phyloP scores from a whole-genome alignment of 257 asterid genomes.

The Lithospermum erythrorhizon region DNA sequence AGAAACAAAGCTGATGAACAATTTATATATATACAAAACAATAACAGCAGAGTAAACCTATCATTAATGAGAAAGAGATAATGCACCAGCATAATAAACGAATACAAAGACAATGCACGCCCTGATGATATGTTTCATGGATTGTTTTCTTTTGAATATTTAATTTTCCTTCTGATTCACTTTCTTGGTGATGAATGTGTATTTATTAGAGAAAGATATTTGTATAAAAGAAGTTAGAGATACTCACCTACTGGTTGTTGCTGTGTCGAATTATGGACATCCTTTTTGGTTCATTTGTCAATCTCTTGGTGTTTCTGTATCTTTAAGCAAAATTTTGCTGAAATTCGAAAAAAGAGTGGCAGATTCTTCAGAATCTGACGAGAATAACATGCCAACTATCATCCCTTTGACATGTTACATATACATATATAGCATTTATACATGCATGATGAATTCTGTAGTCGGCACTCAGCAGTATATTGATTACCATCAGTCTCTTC shows the following conservation, averaged over 20 bases:
- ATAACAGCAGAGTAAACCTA: neutral
- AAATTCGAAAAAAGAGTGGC: too few species aligned
- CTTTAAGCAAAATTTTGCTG: too few species aligned
- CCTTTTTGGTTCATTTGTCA: too few species aligned
- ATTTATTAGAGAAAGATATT: slow-evolving; percentile 5
- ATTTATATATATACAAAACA: neutral
- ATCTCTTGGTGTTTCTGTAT: too few species aligned
- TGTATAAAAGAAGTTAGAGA: neutral
- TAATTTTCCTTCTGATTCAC: neutral
- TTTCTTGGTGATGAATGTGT: neutral
- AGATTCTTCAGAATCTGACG: too few species aligned
- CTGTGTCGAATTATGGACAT: neutral
- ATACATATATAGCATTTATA: too few species aligned
- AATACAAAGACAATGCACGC: slow-evolving; percentile 23
- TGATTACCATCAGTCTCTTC: too few species aligned
- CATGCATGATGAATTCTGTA: too few species aligned
- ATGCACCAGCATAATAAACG: slow-evolving; percentile 39
- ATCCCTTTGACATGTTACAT: too few species aligned
- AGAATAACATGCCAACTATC: too few species aligned
- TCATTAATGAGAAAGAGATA: neutral
- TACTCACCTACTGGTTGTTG: slow-evolving; percentile 60
- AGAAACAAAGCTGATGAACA: neutral
- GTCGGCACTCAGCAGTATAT: too few species aligned
- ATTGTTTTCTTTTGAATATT: slow-evolving; percentile 1
- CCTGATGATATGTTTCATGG: slow-evolving; percentile 23